A percentile compares a stretch with the other conserved stretches of the same genome.
Evolutionary conservation across 2,329 filamentous ascomycete genomes (phyloP).

Genomic region (Penicillium olsonii): DNA sequence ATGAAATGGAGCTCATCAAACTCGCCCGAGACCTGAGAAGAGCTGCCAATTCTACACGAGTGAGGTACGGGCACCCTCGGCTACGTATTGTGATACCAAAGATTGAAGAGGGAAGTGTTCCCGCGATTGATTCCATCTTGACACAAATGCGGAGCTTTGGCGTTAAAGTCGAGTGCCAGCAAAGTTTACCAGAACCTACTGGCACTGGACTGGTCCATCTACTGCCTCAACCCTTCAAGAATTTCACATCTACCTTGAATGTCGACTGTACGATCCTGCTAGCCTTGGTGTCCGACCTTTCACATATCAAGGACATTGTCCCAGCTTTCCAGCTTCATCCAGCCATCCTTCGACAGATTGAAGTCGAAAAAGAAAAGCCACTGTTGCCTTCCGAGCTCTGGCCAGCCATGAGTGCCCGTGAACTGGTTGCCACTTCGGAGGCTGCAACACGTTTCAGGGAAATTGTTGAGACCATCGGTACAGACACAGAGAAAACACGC

Average conservation of each 20-base stretch:
- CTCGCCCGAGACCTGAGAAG: slow-evolving; percentile 60
- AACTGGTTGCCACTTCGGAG: slow-evolving; percentile 66
- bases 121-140: slow-evolving; percentile 60
- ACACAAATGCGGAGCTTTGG: slow-evolving; percentile 57
- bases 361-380: slow-evolving; percentile 63
- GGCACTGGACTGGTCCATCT: slow-evolving; percentile 32
- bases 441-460: slow-evolving; percentile 67
- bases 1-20: slow-evolving; percentile 61
- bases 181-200: slow-evolving; percentile 16
- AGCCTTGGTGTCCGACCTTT: slow-evolving; percentile 72
- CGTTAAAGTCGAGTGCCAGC: slow-evolving; percentile 41
- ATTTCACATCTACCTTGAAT: slow-evolving; percentile 47
- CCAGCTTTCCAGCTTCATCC: slow-evolving; percentile 58
- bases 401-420: slow-evolving; percentile 58
- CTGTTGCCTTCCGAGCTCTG: slow-evolving; percentile 64
- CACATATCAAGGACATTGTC: slow-evolving; percentile 53
- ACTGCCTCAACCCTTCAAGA: slow-evolving; percentile 43
- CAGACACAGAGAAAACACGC: slow-evolving; percentile 60
- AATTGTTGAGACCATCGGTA: slow-evolving; percentile 66
- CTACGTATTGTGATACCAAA: slow-evolving; percentile 64
- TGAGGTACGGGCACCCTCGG: slow-evolving; percentile 61
- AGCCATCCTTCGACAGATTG: slow-evolving; percentile 65
- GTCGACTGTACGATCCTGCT: slow-evolving; percentile 66
- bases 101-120: slow-evolving; percentile 51
- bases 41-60: slow-evolving; percentile 58